Evolutionary conservation across 2,329 filamentous ascomycete genomes (phyloP).

Genomic region (Seiridium unicorne): DNA sequence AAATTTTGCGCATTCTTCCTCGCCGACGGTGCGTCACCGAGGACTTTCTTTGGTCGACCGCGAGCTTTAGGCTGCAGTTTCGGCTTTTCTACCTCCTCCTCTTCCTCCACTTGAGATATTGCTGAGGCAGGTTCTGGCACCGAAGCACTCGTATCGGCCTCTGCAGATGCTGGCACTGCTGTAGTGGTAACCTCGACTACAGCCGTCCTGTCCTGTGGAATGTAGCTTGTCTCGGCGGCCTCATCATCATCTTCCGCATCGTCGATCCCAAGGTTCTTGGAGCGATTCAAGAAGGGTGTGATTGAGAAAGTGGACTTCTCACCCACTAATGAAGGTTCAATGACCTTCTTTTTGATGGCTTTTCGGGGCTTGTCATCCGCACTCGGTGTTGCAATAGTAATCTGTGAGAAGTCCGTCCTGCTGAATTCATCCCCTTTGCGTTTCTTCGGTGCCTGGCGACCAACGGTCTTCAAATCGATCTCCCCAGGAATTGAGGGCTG

Average conservation of each 20-base stretch:
- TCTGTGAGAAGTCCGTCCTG: conserved; percentile 41
- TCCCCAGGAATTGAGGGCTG: conserved; percentile 33
- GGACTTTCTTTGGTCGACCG: conserved; percentile 45
- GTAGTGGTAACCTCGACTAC: conserved; percentile 12
- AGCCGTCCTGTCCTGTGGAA: conserved; percentile 12
- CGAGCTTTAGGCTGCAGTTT: conserved; percentile 36
- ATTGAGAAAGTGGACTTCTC: conserved; percentile 94
- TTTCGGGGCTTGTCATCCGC: conserved; percentile 25
- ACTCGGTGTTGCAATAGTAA: conserved; percentile 44
- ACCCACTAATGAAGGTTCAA: conserved; percentile 61
- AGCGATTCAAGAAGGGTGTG: conserved; percentile 86
- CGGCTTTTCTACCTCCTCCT: conserved; percentile 18
- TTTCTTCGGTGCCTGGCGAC: conserved; percentile 41
- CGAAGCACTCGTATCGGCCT: conserved; percentile 12
- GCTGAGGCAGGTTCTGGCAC: conserved; percentile 15
- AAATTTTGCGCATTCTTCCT: conserved; percentile 42
- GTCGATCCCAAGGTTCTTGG: conserved; percentile 53
- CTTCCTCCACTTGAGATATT: conserved; percentile 8
- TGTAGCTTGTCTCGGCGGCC: conserved; percentile 22
- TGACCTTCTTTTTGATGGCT: conserved; percentile 54
- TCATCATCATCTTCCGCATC: conserved; percentile 23
- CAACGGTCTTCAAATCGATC: conserved; percentile 28
- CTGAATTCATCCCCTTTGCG: conserved; percentile 43
- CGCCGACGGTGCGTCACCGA: conserved; percentile 42
- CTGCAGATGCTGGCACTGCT: conserved; percentile 4